Evolutionary conservation across 805 yeast genomes (phyloP).

Genomic region (Pichia ethanolica): DNA sequence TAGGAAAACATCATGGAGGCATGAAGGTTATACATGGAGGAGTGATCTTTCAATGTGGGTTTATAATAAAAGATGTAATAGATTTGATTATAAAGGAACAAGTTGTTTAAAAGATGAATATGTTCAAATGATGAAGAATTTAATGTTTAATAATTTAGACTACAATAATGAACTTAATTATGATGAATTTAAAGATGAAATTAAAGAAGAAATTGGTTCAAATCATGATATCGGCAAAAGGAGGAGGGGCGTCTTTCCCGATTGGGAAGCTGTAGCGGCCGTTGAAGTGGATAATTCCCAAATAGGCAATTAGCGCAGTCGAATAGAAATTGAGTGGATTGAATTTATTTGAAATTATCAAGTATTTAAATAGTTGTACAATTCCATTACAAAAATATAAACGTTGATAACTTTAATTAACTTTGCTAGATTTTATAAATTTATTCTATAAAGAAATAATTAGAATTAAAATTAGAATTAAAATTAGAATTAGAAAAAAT

Average conservation of each 20-base stretch:
- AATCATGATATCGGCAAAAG: too few species aligned
- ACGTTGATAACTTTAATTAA: too few species aligned
- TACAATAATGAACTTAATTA: too few species aligned
- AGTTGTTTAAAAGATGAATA: slow-evolving; percentile 7
- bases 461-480: too few species aligned
- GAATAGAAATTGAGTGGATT: too few species aligned
- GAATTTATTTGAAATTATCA: too few species aligned
- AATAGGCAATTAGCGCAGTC: neutral
- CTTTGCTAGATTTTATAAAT: too few species aligned
- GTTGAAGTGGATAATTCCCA: neutral
- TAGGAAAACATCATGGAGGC: slow-evolving; percentile 14
- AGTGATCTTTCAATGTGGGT: slow-evolving; percentile 20
- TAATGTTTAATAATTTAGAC: neutral
- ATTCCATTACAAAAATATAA: too few species aligned
- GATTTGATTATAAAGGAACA: slow-evolving; percentile 21
- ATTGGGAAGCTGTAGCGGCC: slow-evolving; percentile 1
- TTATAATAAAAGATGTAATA: slow-evolving; percentile 14
- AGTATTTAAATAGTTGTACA: too few species aligned
- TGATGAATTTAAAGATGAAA: neutral
- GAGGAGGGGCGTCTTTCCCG: neutral
- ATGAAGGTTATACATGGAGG: slow-evolving; percentile 20
- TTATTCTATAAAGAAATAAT: too few species aligned
- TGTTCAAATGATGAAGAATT: neutral
- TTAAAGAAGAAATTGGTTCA: neutral
- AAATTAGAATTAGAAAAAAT: too few species aligned